Conservation (phyloP, 768 basidiomycete species). For the Serendipita indica region DNA sequence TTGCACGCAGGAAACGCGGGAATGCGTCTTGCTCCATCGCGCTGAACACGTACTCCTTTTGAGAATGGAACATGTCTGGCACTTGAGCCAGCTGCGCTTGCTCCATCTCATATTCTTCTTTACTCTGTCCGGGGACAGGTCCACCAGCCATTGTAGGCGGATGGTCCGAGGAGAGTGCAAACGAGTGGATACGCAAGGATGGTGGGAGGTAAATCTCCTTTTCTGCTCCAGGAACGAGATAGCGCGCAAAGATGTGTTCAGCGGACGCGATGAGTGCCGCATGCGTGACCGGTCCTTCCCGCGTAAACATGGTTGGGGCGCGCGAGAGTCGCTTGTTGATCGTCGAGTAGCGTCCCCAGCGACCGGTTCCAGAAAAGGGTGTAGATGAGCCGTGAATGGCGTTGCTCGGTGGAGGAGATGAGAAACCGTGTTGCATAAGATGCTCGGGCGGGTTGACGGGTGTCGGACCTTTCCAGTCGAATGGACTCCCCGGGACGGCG, state of each 20-base stretch:
- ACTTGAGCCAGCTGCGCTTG: conserved; percentile 62
- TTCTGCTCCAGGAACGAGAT: conserved; percentile 78
- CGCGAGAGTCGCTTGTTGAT: conserved; percentile 55
- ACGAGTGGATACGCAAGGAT: conserved; percentile 75
- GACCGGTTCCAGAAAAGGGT: conserved; percentile 44
- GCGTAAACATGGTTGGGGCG: conserved; percentile 87
- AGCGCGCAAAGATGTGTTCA: conserved; percentile 90
- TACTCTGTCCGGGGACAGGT: conserved; percentile 1
- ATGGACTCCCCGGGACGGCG: conserved; percentile 35
- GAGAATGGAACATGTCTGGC: conserved; percentile 92
- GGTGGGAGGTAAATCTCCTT: conserved; percentile 98
- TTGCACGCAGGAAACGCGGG: conserved; percentile 85
- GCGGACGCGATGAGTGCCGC: conserved; percentile 83
- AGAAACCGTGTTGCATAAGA: conserved; percentile 31
- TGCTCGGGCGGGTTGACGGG: conserved; percentile 29
- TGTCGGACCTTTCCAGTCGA: conserved; percentile 2
- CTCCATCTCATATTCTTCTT: conserved; percentile 35
- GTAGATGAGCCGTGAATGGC: conserved; percentile 13
- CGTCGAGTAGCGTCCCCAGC: conserved; percentile 61
- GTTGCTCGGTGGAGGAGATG: conserved; percentile 32
- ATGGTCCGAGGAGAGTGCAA: conserved; percentile 63
- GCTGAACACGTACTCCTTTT: conserved; percentile 94
- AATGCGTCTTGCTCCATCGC: conserved; percentile 94
- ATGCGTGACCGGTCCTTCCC: conserved; percentile 79
- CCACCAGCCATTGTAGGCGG: conserved; percentile 47